Percentiles rank a stretch among this genome's conserved stretches.
phyloP scores from a whole-genome alignment of 2,329 filamentous ascomycete species.

The Elsinoe batatas region DNA sequence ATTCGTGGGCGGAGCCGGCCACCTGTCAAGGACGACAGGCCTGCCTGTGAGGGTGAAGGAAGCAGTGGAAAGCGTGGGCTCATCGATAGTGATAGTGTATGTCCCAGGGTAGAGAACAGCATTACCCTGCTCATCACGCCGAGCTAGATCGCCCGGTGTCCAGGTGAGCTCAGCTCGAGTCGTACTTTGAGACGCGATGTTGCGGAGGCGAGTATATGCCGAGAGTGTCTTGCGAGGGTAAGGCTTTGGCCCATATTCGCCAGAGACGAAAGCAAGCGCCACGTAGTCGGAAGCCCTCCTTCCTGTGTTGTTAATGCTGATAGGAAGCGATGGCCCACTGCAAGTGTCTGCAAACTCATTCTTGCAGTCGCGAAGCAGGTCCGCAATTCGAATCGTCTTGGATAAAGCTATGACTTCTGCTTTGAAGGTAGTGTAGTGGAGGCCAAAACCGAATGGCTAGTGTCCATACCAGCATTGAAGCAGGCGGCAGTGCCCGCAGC shows the following conservation, averaged over 20 bases:
- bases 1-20: too few relatives aligned
- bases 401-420: slow-evolving; percentile 16
- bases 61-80: too few relatives aligned
- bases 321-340: slow-evolving; percentile 32
- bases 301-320: slow-evolving; percentile 42
- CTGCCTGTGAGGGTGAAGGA: too few relatives aligned
- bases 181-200: slow-evolving; percentile 19
- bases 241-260: slow-evolving; percentile 40
- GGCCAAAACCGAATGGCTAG: slow-evolving; percentile 47
- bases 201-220: slow-evolving; percentile 37
- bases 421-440: slow-evolving; percentile 50
- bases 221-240: slow-evolving; percentile 45
- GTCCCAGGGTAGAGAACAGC: slow-evolving; percentile 45
- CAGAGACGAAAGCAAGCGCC: slow-evolving; percentile 41
- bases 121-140: slow-evolving; percentile 42
- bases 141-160: slow-evolving; percentile 41
- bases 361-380: slow-evolving; percentile 29
- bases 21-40: too few relatives aligned
- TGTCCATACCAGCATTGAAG: slow-evolving; percentile 43
- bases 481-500: slow-evolving; percentile 39
- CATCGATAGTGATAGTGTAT: slow-evolving; percentile 27
- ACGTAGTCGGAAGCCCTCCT: slow-evolving; percentile 42
- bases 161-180: slow-evolving; percentile 31
- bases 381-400: slow-evolving; percentile 26
- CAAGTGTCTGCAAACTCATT: slow-evolving; percentile 34